Conservation (phyloP, 2,329 filamentous ascomycete genomes). For the Phymatotrichopsis omnivora region DNA sequence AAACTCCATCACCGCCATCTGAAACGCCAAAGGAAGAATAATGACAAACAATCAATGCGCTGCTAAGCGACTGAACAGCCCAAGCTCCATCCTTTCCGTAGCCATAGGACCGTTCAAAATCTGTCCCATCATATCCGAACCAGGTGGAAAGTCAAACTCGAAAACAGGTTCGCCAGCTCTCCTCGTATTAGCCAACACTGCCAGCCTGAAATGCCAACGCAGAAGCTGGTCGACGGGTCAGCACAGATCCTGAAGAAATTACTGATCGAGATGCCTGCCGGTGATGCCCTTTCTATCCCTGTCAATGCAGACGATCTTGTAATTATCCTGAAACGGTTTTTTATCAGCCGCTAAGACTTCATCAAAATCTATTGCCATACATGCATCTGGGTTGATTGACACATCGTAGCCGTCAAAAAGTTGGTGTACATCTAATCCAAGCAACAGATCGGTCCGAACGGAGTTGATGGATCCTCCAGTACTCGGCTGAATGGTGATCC, state of each 20-base stretch:
- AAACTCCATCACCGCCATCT: too few species aligned
- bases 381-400: constrained; percentile 30
- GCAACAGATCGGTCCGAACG: constrained; percentile 31
- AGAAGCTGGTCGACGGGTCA: constrained; percentile 2
- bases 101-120: constrained; percentile 46
- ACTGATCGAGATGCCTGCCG: constrained; percentile 22
- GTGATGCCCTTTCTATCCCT: constrained; percentile 21
- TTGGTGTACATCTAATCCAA: constrained; percentile 23
- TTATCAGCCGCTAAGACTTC: not conserved
- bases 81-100: too few species aligned
- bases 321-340: constrained; percentile 29
- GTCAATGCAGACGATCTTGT: constrained; percentile 29
- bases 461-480: constrained; percentile 27
- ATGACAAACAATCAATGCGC: too few species aligned
- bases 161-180: constrained; percentile 29
- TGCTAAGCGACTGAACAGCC: too few species aligned
- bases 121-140: constrained; percentile 31
- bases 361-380: not conserved
- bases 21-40: too few species aligned
- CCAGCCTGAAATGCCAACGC: constrained; percentile 22
- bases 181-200: constrained; percentile 29
- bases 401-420: constrained; percentile 29
- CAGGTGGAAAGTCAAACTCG: constrained; percentile 31
- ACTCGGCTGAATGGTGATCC: constrained; percentile 20
- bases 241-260: constrained; percentile 23